Base-by-base conservation (phyloP, 768 basidiomycete genomes). In the Phaffia australis region DNA sequence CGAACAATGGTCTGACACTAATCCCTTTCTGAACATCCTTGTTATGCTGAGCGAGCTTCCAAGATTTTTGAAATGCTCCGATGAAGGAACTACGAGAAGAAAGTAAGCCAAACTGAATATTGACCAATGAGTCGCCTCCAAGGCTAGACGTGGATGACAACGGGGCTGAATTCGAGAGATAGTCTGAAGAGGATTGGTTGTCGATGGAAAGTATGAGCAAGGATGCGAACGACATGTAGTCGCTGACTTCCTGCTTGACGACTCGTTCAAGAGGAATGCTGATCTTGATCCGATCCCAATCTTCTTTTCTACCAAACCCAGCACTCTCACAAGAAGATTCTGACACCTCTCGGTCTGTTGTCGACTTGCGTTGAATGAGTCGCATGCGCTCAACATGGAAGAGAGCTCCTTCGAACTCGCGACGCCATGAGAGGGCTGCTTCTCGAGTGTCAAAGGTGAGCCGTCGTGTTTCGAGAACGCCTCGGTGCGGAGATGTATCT, bases 381-480 rank as follows among this genome's bases (percentile, higher is more conserved):
- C 51, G 62, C 57, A 58, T 30, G 14, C 23, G 32, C 0, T 63
- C 46, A 27, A 42, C 15, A 32, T 19, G 32, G 19, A 60, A 64
- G 3, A n/a, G 66, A 74, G 27, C 60, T 78, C 81, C 81, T 52
- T 73, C 73, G 4, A 84, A 32, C 69, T 83, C 83, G 59, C 77
- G 75, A 49, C 79, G 75, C 82, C 83, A 84, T 19, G 79, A 80
- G 35, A 75, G 70, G 14, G 81, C 78, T 16, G 82, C 79, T 71
- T 83, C 84, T 66, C 80, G 77, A 0, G 84, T 86, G 70, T 84
- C 85, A 62, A 83, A 82, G 70, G 83, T 83, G 23, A 77, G 73
- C 77, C 77, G 62, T 66, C 73, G 61, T 75, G 73, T 51, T 73
- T 72, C 25, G 27, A 63, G 27, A 69, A 65, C 19, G 75, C 74